Evolutionary conservation across 495 filamentous ascomycete species (phyloP).

Genomic region (Gamarada debralockiae): DNA sequence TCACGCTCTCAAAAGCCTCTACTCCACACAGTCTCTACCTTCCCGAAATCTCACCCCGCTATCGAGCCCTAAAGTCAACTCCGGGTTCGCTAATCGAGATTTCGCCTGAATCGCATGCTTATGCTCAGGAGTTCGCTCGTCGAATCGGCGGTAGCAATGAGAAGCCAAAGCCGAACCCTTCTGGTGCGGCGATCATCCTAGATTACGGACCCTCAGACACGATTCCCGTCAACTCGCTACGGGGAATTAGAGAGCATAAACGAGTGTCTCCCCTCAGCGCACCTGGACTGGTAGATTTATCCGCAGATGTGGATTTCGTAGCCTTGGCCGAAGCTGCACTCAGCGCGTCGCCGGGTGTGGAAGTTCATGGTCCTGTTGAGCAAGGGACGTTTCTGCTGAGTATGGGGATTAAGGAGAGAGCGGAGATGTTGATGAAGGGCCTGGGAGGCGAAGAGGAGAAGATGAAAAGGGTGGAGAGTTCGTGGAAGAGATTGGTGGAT

Average conservation of each 20-base stretch:
- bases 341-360: constrained; percentile 67
- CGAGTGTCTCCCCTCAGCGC: constrained; percentile 70
- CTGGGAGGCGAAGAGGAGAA: constrained; percentile 44
- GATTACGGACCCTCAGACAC: constrained; percentile 83
- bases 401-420: constrained; percentile 80
- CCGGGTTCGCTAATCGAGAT: constrained; percentile 75
- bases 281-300: constrained; percentile 80
- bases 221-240: constrained; percentile 80
- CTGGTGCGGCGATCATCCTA: constrained; percentile 84
- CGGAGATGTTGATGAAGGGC: constrained; percentile 56
- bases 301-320: constrained; percentile 87
- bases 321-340: constrained; percentile 79
- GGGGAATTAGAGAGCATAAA: constrained; percentile 75
- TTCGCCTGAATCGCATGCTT: constrained; percentile 77
- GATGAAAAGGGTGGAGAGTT: constrained; percentile 59
- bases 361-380: constrained; percentile 89
- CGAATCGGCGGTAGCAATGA: constrained; percentile 69
- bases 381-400: constrained; percentile 73
- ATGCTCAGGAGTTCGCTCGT: constrained; percentile 72
- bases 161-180: constrained; percentile 55
- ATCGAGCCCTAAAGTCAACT: constrained; percentile 63
- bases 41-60: constrained; percentile 77
- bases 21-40: constrained; percentile 83
- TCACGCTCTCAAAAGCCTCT: constrained; percentile 65
- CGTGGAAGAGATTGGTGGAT: constrained; percentile 78